Evolutionary conservation across 345 rosid species (phyloP).

Genomic region (Schrenkiella parvula): DNA sequence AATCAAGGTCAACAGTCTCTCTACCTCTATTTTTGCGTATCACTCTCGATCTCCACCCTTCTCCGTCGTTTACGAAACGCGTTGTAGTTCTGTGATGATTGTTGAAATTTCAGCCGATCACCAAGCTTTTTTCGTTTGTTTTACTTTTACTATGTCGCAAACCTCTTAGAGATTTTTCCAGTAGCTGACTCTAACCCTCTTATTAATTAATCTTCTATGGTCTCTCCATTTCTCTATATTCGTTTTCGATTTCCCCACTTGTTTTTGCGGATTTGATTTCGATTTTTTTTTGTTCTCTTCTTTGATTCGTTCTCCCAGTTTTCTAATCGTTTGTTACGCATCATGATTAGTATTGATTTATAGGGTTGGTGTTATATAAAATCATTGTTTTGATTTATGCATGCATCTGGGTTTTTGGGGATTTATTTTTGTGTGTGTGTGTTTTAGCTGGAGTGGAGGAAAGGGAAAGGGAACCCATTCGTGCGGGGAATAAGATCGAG

Average conservation of each 20-base stretch:
- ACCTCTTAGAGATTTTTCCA: background rate
- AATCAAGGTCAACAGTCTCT: slow-evolving; percentile 10
- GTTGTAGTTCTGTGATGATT: background rate
- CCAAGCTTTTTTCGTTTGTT: background rate
- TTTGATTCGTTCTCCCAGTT: background rate
- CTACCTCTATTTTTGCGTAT: background rate
- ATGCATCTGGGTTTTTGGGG: slow-evolving; percentile 9
- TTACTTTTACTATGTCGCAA: background rate
- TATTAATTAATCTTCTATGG: background rate
- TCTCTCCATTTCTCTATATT: background rate
- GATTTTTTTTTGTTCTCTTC: background rate
- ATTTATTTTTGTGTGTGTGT: background rate
- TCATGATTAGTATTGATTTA: background rate
- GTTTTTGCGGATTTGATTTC: background rate
- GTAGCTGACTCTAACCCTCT: background rate
- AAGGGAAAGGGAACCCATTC: slow-evolving; percentile 65
- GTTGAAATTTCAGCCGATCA: background rate
- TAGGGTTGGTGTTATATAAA: background rate
- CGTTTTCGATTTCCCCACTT: background rate
- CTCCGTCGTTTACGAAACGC: background rate
- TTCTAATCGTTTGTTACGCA: background rate
- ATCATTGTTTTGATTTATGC: background rate
- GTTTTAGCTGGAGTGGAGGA: slow-evolving; percentile 76
- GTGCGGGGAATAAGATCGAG: slow-evolving; percentile 45
- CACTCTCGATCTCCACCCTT: background rate